Percentiles rank a stretch among this genome's conserved stretches.
Conservation (phyloP, 805 yeast genomes). For the Starmerella bombicola region DNA sequence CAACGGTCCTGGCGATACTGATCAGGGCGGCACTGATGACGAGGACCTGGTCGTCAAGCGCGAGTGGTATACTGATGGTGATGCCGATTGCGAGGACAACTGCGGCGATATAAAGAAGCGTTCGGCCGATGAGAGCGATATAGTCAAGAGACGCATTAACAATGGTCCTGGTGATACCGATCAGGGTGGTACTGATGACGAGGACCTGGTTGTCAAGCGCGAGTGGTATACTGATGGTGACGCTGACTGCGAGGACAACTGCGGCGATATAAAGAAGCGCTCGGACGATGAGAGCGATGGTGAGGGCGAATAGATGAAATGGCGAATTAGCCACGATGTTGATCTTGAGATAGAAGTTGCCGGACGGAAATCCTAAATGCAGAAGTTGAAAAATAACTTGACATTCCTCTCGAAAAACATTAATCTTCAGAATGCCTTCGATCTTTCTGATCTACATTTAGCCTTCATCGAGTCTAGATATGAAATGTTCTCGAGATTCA, state of each 20-base stretch:
- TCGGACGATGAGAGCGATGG: not conserved
- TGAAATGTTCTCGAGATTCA: too few species aligned
- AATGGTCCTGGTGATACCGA: not conserved
- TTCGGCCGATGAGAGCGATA: not conserved
- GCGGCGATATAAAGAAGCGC: constrained; percentile 1
- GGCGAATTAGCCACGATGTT: too few species aligned
- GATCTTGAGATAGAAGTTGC: too few species aligned
- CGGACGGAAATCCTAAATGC: too few species aligned
- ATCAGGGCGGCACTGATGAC: not conserved
- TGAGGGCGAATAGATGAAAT: too few species aligned
- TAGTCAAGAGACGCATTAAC: not conserved
- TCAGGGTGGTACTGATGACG: not conserved
- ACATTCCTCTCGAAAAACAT: too few species aligned
- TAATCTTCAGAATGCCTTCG: too few species aligned
- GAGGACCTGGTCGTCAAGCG: not conserved
- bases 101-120: constrained; percentile 1
- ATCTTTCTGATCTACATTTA: too few species aligned
- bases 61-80: too few species aligned
- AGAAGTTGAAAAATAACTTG: too few species aligned
- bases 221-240: too few species aligned
- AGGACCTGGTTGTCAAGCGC: not conserved
- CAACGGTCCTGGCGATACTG: not conserved
- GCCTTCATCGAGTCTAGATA: too few species aligned
- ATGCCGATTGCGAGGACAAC: not conserved
- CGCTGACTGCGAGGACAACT: not conserved